Conservation (phyloP, 2,329 filamentous ascomycete species). For the Colletotrichum acutatum region DNA sequence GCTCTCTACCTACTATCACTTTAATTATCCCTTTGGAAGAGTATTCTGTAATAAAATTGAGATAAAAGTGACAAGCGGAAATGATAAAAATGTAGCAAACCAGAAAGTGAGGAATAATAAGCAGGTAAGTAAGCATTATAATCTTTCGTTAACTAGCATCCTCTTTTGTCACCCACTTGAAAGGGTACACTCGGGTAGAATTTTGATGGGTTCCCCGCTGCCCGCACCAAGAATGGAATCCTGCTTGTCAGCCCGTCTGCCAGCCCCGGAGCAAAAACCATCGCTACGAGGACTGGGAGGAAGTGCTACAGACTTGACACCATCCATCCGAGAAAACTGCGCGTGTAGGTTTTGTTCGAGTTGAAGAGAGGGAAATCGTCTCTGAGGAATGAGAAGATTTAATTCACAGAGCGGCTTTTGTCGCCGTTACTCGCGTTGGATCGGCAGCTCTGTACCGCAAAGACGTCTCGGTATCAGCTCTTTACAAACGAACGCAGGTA, state of each 20-base stretch:
- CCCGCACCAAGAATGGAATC: conserved; percentile 16
- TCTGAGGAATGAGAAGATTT: too few species aligned
- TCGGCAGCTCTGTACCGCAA: not conserved
- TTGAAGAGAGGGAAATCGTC: not conserved
- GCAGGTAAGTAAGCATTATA: too few species aligned
- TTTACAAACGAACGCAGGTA: conserved; percentile 1
- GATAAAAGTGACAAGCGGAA: too few species aligned
- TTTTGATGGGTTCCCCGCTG: conserved; percentile 28
- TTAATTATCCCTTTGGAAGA: too few species aligned
- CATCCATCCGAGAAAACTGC: not conserved
- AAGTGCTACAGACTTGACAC: not conserved
- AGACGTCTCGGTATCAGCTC: not conserved
- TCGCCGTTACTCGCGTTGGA: not conserved
- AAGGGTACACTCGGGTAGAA: conserved; percentile 13
- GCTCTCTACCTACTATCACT: too few species aligned
- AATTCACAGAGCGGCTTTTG: not conserved
- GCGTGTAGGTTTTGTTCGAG: not conserved
- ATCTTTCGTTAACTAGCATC: too few species aligned
- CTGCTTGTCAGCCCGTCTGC: conserved; percentile 7
- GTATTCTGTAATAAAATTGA: too few species aligned
- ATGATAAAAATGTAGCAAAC: too few species aligned
- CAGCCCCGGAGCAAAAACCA: not conserved
- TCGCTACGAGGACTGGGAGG: not conserved
- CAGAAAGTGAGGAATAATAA: too few species aligned
- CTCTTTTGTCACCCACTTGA: too few species aligned